Base-by-base conservation (phyloP, 2,329 filamentous ascomycete species). In the Macrophomina tecta region DNA sequence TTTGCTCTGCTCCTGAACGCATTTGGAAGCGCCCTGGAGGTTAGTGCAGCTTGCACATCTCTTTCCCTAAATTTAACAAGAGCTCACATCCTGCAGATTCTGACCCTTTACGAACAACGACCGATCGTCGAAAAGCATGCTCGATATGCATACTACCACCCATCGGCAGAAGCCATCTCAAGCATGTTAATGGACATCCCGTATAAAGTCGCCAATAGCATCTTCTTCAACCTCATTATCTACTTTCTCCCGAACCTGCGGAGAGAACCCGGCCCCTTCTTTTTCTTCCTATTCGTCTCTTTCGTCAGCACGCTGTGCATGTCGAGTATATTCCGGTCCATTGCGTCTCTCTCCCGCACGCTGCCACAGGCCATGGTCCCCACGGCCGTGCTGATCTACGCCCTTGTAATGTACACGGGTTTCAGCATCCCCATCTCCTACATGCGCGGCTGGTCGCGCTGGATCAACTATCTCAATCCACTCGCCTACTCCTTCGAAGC, bases 91-190 rank as follows among this genome's bases (percentile, higher is more conserved):
- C 72, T 52, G 70, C 68, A 94, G 77, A 94, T 94, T 76, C 78
- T 94, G 34, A 92, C 90, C 51, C 68, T 97, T 2, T 97, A 94
- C 74, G 86, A 91, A 1, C 93, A 97, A 85, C 90, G 94, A 28
- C 90, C 91, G 0, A 95, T 97, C 72, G 92, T 97, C 68, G 93
- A 97, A 73, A 97, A 97, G 76, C 94, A 97, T 72, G 81, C 85
- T 64, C 88, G 90, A 56, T 97, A 97, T 75, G 92, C 93, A 16
- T 86, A 97, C 42, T 97, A 97, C 72, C 93, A 97, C 74, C 93
- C 94, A 0, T 91, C 90, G 8, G 90, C 92, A 5, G 93, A 97
- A 82, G 92, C 92, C 14, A 84, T 92, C 69, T 88, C 91, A 0
- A 94, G 91, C 3, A 94, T 97, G 86, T 79, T 97, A 14, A 89